Evolutionary conservation across 2,329 filamentous ascomycete species (phyloP).

Genomic region (Penicillium sp.): DNA sequence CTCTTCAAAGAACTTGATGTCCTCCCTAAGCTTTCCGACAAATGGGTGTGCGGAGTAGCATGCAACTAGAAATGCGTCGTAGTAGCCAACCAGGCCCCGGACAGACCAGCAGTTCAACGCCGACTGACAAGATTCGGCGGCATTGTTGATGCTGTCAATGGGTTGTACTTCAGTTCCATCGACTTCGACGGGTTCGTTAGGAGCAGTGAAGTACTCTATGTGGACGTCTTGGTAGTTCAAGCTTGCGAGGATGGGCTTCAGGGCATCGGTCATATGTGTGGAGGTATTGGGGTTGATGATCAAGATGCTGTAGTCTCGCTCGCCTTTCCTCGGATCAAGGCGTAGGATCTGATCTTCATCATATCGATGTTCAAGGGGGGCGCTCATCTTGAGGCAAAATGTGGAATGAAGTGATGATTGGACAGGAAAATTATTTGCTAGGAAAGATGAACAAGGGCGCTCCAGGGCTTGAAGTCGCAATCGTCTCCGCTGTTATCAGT

Average conservation of each 20-base stretch:
- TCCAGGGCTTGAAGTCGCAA: too few relatives aligned
- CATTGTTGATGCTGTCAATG: conserved; percentile 77
- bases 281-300: conserved; percentile 52
- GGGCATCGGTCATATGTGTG: conserved; percentile 45
- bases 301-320: conserved; percentile 34
- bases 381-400: not conserved
- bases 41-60: conserved; percentile 87
- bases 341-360: not conserved
- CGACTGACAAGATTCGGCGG: conserved; percentile 66
- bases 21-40: conserved; percentile 61
- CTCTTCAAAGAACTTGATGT: conserved; percentile 33
- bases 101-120: conserved; percentile 63
- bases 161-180: conserved; percentile 45
- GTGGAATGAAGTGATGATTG: not conserved
- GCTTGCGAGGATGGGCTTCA: conserved; percentile 42
- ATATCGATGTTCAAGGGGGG: not conserved
- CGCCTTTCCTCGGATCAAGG: conserved; percentile 10
- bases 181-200: conserved; percentile 30
- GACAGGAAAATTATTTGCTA: not conserved
- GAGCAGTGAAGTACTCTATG: conserved; percentile 45
- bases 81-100: conserved; percentile 43
- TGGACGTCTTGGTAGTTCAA: conserved; percentile 40
- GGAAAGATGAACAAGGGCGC: conserved; percentile 7
- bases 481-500: conserved; percentile 15
- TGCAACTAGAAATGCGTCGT: conserved; percentile 81